Conservation (phyloP, 208 protist genomes). For the Angomonas desouzai region DNA sequence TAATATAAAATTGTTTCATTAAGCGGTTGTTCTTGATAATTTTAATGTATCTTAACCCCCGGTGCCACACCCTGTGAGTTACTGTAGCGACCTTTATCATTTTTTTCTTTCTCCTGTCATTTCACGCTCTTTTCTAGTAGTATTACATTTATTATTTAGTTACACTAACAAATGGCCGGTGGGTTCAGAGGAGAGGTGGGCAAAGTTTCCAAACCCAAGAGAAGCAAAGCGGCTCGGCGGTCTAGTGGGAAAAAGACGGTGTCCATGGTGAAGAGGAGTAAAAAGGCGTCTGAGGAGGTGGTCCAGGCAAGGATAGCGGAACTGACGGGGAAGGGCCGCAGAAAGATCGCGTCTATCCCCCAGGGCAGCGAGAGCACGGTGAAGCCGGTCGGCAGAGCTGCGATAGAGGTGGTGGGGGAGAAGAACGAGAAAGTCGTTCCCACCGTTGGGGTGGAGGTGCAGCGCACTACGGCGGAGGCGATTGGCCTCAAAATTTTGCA, state of each 20-base stretch:
- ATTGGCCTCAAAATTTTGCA: constrained; percentile 67
- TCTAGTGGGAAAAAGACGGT: constrained; percentile 49
- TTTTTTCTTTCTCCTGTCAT: constrained; percentile 15
- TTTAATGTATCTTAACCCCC: not conserved
- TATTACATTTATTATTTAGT: constrained; percentile 4
- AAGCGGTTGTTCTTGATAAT: not conserved
- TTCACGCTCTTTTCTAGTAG: constrained; percentile 1
- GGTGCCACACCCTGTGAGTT: too few relatives aligned
- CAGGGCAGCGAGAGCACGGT: not conserved
- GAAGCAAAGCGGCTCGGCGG: constrained; percentile 37
- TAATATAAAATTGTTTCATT: not conserved
- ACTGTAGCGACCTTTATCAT: too few relatives aligned
- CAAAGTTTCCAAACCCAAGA: constrained; percentile 59
- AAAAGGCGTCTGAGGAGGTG: constrained; percentile 45
- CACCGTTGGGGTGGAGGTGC: not conserved
- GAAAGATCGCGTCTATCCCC: constrained; percentile 1
- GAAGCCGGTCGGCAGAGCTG: constrained; percentile 50
- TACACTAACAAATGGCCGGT: constrained; percentile 40
- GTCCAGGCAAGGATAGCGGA: constrained; percentile 68
- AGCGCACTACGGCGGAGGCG: constrained; percentile 35
- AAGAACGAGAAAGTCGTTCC: constrained; percentile 28
- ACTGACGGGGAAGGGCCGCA: constrained; percentile 28
- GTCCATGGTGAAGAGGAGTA: constrained; percentile 69
- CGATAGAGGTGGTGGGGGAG: constrained; percentile 58
- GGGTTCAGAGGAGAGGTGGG: constrained; percentile 76